These are phyloP conservation scores for Russula lepida DNA, from an alignment of 768 basidiomycete genomes.

Conservation along the genomic window DNA sequence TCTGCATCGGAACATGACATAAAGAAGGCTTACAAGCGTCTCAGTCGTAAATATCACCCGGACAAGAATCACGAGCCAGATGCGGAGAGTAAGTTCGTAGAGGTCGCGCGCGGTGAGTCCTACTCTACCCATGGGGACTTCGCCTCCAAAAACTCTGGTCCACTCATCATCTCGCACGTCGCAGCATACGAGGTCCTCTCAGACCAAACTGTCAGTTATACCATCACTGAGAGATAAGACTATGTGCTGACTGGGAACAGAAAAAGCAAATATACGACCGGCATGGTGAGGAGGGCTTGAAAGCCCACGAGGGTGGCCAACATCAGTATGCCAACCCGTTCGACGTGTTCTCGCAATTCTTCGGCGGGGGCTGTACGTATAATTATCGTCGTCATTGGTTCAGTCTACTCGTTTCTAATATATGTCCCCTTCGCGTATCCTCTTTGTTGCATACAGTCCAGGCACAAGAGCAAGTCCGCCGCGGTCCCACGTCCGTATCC, in stretches of 20 bases:
- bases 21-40: conserved; percentile 82
- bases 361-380: conserved; percentile 68
- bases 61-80: conserved; percentile 88
- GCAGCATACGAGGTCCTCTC: conserved; percentile 93
- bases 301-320: conserved; percentile 85
- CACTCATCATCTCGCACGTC: conserved; percentile 9
- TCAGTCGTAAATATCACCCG: conserved; percentile 85
- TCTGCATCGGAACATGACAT: conserved; percentile 86
- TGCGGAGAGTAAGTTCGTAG: conserved; percentile 81
- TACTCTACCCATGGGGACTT: neutral
- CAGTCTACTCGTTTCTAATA: neutral
- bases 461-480: conserved; percentile 53
- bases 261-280: conserved; percentile 92
- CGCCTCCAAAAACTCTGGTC: neutral
- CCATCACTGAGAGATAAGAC: neutral
- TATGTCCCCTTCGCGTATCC: neutral
- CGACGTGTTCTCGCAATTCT: conserved; percentile 91
- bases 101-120: conserved; percentile 75
- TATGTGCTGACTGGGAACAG: conserved; percentile 32
- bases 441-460: conserved; percentile 31
- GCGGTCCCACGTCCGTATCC: conserved; percentile 65
- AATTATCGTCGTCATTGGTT: neutral
- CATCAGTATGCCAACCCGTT: conserved; percentile 74
- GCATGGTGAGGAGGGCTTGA: conserved; percentile 92
- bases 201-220: conserved; percentile 55